Conservation (phyloP, 768 basidiomycete species). For the Cubamyces sp. region DNA sequence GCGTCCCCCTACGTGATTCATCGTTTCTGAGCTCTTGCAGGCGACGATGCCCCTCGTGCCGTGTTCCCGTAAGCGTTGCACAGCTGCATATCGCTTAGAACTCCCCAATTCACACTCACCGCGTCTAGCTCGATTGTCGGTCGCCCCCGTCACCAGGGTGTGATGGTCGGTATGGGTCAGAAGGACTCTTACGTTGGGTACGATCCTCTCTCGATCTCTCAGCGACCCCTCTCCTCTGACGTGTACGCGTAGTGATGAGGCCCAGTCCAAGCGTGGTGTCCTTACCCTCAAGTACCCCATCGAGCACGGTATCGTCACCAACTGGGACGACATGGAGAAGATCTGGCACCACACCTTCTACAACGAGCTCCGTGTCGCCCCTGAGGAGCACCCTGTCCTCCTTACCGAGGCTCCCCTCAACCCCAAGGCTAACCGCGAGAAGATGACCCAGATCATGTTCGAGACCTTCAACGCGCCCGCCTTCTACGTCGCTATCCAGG, state of each 20-base stretch:
- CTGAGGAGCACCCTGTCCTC: conserved; percentile 91
- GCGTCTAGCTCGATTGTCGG: conserved; percentile 63
- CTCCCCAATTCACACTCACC: background rate
- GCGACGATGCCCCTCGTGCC: conserved; percentile 97
- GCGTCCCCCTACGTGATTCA: background rate
- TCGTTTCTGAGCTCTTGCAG: conserved; percentile 39
- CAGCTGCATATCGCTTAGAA: background rate
- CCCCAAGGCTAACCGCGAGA: conserved; percentile 91
- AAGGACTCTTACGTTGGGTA: conserved; percentile 79
- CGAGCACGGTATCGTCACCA: conserved; percentile 74
- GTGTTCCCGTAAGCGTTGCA: conserved; percentile 84
- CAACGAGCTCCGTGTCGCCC: conserved; percentile 92
- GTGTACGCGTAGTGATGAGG: conserved; percentile 56
- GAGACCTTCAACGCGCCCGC: conserved; percentile 94
- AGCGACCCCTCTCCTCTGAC: background rate
- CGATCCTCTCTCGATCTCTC: conserved; percentile 14
- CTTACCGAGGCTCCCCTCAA: conserved; percentile 92
- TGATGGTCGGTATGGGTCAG: conserved; percentile 80
- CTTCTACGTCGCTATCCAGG: conserved; percentile 92
- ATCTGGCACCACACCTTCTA: conserved; percentile 81
- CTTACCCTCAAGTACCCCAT: conserved; percentile 72
- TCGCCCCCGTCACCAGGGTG: conserved; percentile 73
- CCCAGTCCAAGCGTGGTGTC: conserved; percentile 76
- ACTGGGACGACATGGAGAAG: conserved; percentile 82
- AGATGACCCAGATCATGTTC: conserved; percentile 97